Conservation (phyloP, 768 basidiomycete species). For the Agaricus subrufescens region DNA sequence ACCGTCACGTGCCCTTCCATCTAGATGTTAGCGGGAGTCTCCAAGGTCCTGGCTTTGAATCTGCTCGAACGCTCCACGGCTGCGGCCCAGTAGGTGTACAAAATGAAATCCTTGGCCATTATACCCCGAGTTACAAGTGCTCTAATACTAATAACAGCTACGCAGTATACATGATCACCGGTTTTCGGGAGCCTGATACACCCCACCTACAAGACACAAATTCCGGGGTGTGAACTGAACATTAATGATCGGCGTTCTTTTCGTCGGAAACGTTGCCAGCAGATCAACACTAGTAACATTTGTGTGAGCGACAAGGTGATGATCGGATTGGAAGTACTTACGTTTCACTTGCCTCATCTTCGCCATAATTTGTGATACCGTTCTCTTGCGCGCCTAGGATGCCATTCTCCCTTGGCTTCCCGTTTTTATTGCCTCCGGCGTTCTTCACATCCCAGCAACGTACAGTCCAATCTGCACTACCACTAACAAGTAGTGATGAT, state of each 20-base stretch:
- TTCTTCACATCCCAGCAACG: slow-evolving; percentile 96
- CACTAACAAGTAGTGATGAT: slow-evolving; percentile 85
- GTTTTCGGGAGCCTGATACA: slow-evolving; percentile 56
- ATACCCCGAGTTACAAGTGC: not conserved
- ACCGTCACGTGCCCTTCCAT: slow-evolving; percentile 6
- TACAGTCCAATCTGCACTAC: slow-evolving; percentile 92
- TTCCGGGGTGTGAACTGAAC: slow-evolving; percentile 95
- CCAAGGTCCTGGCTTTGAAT: too few species aligned
- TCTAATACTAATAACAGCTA: not conserved
- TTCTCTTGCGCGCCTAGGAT: slow-evolving; percentile 10
- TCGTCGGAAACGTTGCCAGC: slow-evolving; percentile 89
- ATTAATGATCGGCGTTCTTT: slow-evolving; percentile 89
- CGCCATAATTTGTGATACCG: slow-evolving; percentile 28
- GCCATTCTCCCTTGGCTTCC: slow-evolving; percentile 57
- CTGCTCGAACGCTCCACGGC: too few species aligned
- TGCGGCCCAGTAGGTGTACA: too few species aligned
- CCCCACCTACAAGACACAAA: slow-evolving; percentile 84
- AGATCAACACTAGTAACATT: slow-evolving; percentile 63
- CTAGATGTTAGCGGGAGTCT: not conserved
- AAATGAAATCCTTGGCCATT: too few species aligned
- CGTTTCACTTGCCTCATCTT: slow-evolving; percentile 70
- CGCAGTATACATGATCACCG: slow-evolving; percentile 15
- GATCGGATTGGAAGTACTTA: slow-evolving; percentile 30
- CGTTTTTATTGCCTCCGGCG: slow-evolving; percentile 53
- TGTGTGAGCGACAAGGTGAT: slow-evolving; percentile 5